A percentile compares a stretch with the other conserved stretches of the same genome.
phyloP scores from a whole-genome alignment of 2,329 filamentous ascomycete genomes.

The Fusarium algeriense region DNA sequence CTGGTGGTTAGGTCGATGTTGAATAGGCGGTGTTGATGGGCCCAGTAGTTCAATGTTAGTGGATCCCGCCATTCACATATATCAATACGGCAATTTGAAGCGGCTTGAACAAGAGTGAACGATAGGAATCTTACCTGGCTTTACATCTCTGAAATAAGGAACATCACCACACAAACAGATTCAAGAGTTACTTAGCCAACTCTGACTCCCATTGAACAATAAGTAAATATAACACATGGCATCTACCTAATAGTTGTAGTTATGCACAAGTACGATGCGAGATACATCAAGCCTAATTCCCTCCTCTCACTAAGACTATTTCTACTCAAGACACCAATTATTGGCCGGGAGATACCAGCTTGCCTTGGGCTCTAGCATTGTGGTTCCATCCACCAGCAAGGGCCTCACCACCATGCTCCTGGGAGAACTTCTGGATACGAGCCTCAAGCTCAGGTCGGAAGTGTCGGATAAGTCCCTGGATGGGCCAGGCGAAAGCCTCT shows the following conservation, averaged over 20 bases:
- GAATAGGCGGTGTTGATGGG: slow-evolving; percentile 45
- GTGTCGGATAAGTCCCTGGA: slow-evolving; percentile 97
- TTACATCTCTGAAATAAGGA: no score
- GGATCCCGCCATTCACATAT: slow-evolving; percentile 15
- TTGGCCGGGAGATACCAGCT: slow-evolving; percentile 89
- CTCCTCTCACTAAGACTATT: slow-evolving; percentile 31
- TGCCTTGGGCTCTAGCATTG: slow-evolving; percentile 79
- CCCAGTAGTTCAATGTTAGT: slow-evolving; percentile 19
- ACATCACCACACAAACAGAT: not conserved
- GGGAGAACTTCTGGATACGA: slow-evolving; percentile 84
- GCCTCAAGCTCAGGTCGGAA: slow-evolving; percentile 97
- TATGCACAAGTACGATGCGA: slow-evolving; percentile 44
- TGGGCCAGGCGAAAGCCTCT: slow-evolving; percentile 98
- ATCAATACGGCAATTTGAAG: not conserved
- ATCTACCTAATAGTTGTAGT: slow-evolving; percentile 46
- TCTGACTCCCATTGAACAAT: slow-evolving; percentile 42
- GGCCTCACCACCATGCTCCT: slow-evolving; percentile 77
- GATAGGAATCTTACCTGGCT: not conserved
- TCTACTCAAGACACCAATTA: slow-evolving; percentile 60
- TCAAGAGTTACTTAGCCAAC: slow-evolving; percentile 2
- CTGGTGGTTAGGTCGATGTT: slow-evolving; percentile 21
- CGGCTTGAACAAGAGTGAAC: not conserved
- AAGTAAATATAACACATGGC: slow-evolving; percentile 49
- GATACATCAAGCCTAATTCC: slow-evolving; percentile 42
- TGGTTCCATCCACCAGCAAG: slow-evolving; percentile 91